Percentiles rank a stretch among this genome's conserved stretches.
Evolutionary conservation across 768 basidiomycete species (phyloP).

Genomic region (Collybiopsis luxurians): DNA sequence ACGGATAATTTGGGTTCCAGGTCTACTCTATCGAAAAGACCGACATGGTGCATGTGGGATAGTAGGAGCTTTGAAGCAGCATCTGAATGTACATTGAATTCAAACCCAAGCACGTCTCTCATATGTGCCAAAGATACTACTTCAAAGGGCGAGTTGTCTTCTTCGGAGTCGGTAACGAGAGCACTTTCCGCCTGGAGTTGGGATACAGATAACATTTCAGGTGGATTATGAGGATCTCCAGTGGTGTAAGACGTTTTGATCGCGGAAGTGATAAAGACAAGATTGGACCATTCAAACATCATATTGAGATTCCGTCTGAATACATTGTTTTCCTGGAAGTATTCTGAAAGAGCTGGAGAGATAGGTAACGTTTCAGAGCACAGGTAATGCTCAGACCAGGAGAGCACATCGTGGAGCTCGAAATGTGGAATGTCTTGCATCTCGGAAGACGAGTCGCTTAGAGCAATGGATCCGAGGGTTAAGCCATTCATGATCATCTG

Average conservation of each 20-base stretch:
- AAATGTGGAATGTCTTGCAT: constrained; percentile 45
- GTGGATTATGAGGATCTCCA: constrained; percentile 17
- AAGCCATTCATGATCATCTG: constrained; percentile 68
- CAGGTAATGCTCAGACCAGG: constrained; percentile 51
- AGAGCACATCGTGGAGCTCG: constrained; percentile 55
- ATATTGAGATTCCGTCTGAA: constrained; percentile 41
- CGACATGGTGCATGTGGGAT: constrained; percentile 57
- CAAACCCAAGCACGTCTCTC: constrained; percentile 54
- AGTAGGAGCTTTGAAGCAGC: constrained; percentile 51
- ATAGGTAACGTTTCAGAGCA: constrained; percentile 35
- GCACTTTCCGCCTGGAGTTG: constrained; percentile 21
- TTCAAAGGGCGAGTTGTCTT: constrained; percentile 46
- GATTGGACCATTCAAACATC: constrained; percentile 66
- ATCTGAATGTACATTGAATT: constrained; percentile 57
- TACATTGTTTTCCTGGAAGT: constrained; percentile 46
- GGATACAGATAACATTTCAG: constrained; percentile 46
- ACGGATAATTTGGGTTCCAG: constrained; percentile 30
- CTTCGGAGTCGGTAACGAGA: constrained; percentile 18
- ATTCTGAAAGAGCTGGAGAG: constrained; percentile 51
- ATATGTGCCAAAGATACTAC: constrained; percentile 57
- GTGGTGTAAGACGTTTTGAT: constrained; percentile 45
- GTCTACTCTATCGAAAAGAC: constrained; percentile 56
- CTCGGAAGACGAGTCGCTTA: constrained; percentile 31
- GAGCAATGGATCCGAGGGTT: constrained; percentile 60
- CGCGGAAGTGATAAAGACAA: constrained; percentile 59